Conservation (phyloP, 1,284 basidiomycete species). For the Phylloboletellus chloephorus region DNA sequence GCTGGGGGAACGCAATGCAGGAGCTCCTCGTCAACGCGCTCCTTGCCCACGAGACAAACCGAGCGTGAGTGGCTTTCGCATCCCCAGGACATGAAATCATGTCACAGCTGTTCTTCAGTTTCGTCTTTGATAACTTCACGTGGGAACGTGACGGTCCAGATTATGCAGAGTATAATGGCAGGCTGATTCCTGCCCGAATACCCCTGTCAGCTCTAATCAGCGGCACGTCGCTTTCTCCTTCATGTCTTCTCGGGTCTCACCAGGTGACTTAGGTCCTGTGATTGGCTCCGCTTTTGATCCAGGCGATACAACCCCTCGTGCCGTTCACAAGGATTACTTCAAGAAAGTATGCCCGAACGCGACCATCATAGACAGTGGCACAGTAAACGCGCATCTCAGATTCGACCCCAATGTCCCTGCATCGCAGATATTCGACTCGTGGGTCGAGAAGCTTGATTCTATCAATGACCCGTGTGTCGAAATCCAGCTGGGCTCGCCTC, state of each 20-base stretch:
- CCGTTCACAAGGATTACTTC: constrained; percentile 43
- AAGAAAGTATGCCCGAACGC: constrained; percentile 39
- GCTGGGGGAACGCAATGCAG: constrained; percentile 59
- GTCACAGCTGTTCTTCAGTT: constrained; percentile 21
- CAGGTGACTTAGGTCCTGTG: constrained; percentile 30
- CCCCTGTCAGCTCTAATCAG: constrained; percentile 40
- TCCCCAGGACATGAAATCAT: background rate
- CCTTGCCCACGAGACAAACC: constrained; percentile 41
- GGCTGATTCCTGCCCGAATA: constrained; percentile 36
- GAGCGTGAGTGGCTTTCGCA: constrained; percentile 38
- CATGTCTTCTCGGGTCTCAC: constrained; percentile 1
- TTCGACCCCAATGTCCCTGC: constrained; percentile 25
- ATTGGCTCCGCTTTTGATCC: constrained; percentile 33
- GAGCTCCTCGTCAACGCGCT: constrained; percentile 48
- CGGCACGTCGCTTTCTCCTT: constrained; percentile 24
- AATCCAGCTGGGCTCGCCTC: constrained; percentile 29
- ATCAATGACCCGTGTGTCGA: constrained; percentile 43
- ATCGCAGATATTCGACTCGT: constrained; percentile 33
- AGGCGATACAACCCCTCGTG: constrained; percentile 32
- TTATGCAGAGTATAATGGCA: constrained; percentile 37
- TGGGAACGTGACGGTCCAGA: constrained; percentile 31
- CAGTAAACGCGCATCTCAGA: constrained; percentile 20
- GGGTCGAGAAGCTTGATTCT: constrained; percentile 35
- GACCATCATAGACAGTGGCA: constrained; percentile 26
- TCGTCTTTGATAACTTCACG: constrained; percentile 41